These are phyloP conservation scores for Paracoccidioides brasiliensis DNA, from an alignment of 2,329 filamentous ascomycete species.

Conservation along the genomic window DNA sequence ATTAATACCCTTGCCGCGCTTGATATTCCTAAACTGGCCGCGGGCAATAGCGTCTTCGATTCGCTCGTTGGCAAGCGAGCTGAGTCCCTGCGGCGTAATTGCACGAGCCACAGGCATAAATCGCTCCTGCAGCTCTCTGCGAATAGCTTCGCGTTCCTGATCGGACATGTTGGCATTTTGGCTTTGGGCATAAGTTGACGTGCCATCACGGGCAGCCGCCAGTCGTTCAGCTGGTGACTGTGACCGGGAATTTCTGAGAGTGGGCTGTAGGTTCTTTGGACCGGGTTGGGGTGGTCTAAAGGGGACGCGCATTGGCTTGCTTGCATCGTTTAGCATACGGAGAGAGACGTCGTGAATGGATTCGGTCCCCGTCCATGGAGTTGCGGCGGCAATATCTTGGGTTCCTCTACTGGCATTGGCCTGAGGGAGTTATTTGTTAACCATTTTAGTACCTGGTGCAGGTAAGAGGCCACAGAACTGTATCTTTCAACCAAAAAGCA, in stretches of 20 bases:
- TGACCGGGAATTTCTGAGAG: conserved; percentile 30
- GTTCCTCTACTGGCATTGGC: conserved; percentile 55
- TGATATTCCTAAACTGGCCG: conserved; percentile 78
- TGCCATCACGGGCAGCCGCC: conserved; percentile 46
- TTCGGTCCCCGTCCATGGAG: conserved; percentile 71
- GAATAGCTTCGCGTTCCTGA: conserved; percentile 58
- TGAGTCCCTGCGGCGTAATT: conserved; percentile 63
- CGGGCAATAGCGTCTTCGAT: conserved; percentile 90
- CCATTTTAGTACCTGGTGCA: too few species aligned
- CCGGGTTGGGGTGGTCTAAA: conserved; percentile 27
- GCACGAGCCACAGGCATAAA: conserved; percentile 60
- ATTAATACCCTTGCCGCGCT: conserved; percentile 59
- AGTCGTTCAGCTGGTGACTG: conserved; percentile 38
- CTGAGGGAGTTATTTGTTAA: conserved; percentile 13
- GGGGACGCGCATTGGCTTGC: conserved; percentile 41
- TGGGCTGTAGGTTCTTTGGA: conserved; percentile 34
- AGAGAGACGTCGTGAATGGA: conserved; percentile 59
- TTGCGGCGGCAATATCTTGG: conserved; percentile 51
- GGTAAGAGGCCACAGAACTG: too few species aligned
- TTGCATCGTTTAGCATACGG: conserved; percentile 60
- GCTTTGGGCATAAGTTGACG: conserved; percentile 41
- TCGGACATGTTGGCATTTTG: conserved; percentile 49
- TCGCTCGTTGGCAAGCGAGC: conserved; percentile 73
- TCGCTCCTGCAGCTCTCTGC: conserved; percentile 63
- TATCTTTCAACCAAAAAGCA: background rate